Evolutionary conservation across 2,329 filamentous ascomycete genomes (phyloP).

Genomic region (Uncinocarpus reesii): DNA sequence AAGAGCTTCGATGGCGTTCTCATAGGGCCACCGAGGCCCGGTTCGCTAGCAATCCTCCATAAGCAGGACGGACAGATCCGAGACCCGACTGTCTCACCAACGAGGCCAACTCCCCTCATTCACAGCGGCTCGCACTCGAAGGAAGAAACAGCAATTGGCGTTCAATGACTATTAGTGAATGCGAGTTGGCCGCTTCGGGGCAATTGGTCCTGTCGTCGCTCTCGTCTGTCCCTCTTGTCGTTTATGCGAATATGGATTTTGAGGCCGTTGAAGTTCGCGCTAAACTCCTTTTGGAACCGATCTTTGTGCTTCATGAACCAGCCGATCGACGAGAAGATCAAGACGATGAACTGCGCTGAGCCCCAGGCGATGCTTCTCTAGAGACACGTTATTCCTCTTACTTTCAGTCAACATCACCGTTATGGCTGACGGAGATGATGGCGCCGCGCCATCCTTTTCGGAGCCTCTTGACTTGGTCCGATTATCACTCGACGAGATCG

Average conservation of each 20-base stretch:
- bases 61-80: slow-evolving; percentile 21
- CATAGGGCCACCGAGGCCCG: slow-evolving; percentile 2
- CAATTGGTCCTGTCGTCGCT: too few species aligned
- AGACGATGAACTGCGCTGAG: too few species aligned
- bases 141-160: not conserved
- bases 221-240: too few species aligned
- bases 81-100: slow-evolving; percentile 25
- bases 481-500: slow-evolving; percentile 85
- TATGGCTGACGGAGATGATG: slow-evolving; percentile 64
- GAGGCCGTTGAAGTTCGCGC: too few species aligned
- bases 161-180: not conserved
- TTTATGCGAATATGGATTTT: not conserved
- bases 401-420: not conserved
- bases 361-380: slow-evolving; percentile 6
- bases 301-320: too few species aligned
- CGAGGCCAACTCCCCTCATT: slow-evolving; percentile 23
- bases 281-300: too few species aligned
- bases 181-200: too few species aligned
- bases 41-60: slow-evolving; percentile 15
- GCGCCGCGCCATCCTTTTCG: slow-evolving; percentile 57
- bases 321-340: too few species aligned
- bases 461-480: slow-evolving; percentile 95
- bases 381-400: not conserved
- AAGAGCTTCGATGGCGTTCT: slow-evolving; percentile 4
- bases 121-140: slow-evolving; percentile 11